These are phyloP conservation scores for Salix arbutifolia DNA, from an alignment of 345 rosid species.

Conservation along the genomic window DNA sequence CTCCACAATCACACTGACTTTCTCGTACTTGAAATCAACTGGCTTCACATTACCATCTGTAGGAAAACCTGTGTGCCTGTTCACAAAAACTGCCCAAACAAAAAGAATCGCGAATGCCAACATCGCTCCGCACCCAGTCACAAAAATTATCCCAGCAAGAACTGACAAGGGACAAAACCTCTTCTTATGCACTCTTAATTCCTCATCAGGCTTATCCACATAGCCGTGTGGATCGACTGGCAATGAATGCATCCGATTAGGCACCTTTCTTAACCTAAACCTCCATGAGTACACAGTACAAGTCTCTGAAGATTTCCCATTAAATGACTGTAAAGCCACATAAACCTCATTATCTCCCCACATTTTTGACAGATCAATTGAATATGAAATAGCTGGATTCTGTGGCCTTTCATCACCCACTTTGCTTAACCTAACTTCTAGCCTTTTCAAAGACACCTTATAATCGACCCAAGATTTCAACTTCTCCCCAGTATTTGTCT, in stretches of 20 bases:
- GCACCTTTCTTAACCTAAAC: constrained; percentile 33
- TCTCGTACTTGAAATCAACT: constrained; percentile 41
- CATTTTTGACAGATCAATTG: constrained; percentile 33
- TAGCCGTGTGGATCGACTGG: constrained; percentile 34
- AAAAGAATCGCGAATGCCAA: constrained; percentile 33
- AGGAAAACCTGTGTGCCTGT: constrained; percentile 23
- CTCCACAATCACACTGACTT: constrained; percentile 31
- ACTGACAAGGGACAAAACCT: constrained; percentile 32
- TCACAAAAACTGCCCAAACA: constrained; percentile 34
- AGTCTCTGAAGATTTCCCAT: constrained; percentile 20
- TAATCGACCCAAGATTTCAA: constrained; percentile 55
- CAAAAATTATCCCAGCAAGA: constrained; percentile 43
- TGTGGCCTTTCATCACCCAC: constrained; percentile 35
- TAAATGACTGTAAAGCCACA: constrained; percentile 38
- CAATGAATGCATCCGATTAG: constrained; percentile 44
- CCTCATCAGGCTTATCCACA: constrained; percentile 7
- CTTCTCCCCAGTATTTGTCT: constrained; percentile 37
- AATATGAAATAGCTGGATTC: constrained; percentile 31
- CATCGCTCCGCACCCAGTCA: constrained; percentile 43
- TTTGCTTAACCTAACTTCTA: constrained; percentile 46
- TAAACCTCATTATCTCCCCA: constrained; percentile 41
- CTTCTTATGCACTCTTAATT: constrained; percentile 10
- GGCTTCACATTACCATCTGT: constrained; percentile 12
- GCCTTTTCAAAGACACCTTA: constrained; percentile 40
- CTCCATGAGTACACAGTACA: constrained; percentile 46